A percentile compares a stretch with the other conserved stretches of the same genome.
Conservation (phyloP, 805 yeast species). For the Zygoascus ofunaensis region DNA sequence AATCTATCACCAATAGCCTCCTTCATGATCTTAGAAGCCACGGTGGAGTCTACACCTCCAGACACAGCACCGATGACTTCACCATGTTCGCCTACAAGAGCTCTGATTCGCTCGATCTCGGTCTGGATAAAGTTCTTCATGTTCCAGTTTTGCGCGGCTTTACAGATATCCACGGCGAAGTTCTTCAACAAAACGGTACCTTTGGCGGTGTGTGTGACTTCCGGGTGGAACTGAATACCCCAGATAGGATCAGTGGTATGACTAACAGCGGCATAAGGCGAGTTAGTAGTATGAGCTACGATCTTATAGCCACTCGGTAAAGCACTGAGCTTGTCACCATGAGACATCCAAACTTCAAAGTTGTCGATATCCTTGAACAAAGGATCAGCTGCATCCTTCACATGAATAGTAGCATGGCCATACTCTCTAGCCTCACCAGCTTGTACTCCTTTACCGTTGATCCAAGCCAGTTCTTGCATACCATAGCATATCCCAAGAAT, state of each 20-base stretch:
- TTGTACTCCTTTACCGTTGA: conserved; percentile 85
- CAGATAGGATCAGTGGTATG: conserved; percentile 63
- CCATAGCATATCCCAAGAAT: conserved; percentile 98
- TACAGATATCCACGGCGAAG: conserved; percentile 87
- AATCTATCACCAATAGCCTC: conserved; percentile 98
- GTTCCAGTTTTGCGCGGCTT: conserved; percentile 85
- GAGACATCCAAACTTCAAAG: conserved; percentile 99
- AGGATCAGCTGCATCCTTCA: conserved; percentile 55
- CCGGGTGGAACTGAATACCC: conserved; percentile 99
- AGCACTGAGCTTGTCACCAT: conserved; percentile 89
- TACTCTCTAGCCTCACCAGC: conserved; percentile 97
- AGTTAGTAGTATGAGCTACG: conserved; percentile 86
- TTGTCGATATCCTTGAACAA: conserved; percentile 84
- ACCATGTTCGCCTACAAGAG: conserved; percentile 91
- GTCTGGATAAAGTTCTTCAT: conserved; percentile 97
- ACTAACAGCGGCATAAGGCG: conserved; percentile 91
- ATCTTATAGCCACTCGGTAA: conserved; percentile 83
- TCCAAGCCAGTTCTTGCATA: conserved; percentile 98
- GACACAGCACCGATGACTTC: conserved; percentile 99
- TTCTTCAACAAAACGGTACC: conserved; percentile 83
- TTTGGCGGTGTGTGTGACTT: conserved; percentile 90
- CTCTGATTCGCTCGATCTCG: conserved; percentile 86
- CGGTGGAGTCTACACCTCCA: conserved; percentile 99
- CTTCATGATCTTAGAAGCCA: conserved; percentile 95
- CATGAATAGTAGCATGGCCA: conserved; percentile 87